These are phyloP conservation scores for Exidia glandulosa DNA, from an alignment of 768 basidiomycete species.

Conservation along the genomic window DNA sequence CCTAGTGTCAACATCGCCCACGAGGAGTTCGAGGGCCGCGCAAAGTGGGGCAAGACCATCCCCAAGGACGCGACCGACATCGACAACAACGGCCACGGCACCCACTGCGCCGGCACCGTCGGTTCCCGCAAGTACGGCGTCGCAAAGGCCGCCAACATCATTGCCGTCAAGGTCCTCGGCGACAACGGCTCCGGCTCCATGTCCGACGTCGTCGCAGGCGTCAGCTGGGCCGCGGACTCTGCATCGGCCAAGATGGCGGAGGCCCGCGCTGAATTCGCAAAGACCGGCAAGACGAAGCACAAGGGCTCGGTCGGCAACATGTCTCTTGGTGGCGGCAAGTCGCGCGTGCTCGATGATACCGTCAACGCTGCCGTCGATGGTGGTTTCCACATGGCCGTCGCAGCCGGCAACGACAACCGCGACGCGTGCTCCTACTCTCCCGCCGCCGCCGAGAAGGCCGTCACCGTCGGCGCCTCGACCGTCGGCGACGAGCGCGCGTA, in stretches of 20 bases:
- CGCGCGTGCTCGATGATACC: constrained; percentile 66
- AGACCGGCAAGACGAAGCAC: constrained; percentile 70
- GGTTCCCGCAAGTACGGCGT: constrained; percentile 91
- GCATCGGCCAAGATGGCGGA: constrained; percentile 45
- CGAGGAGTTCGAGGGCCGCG: constrained; percentile 80
- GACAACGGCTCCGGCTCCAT: constrained; percentile 89
- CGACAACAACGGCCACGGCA: constrained; percentile 89
- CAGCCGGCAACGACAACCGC: constrained; percentile 65
- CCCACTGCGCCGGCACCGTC: constrained; percentile 93
- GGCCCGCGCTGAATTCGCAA: constrained; percentile 52
- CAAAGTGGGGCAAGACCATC: constrained; percentile 88
- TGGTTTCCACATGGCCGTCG: constrained; percentile 94
- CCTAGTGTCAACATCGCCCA: constrained; percentile 86
- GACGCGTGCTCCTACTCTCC: constrained; percentile 93
- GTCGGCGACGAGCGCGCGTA: constrained; percentile 72
- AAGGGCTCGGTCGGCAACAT: constrained; percentile 96
- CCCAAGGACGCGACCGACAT: constrained; percentile 72
- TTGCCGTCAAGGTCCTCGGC: constrained; percentile 91
- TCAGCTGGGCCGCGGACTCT: constrained; percentile 57
- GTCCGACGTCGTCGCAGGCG: constrained; percentile 87
- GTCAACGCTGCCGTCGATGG: constrained; percentile 74
- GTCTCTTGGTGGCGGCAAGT: constrained; percentile 95
- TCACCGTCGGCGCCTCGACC: constrained; percentile 91
- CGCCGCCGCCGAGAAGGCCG: constrained; percentile 75
- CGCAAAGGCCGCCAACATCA: constrained; percentile 82